These are phyloP conservation scores for Cicer judaicum DNA, from an alignment of 306 rosid species.

Conservation along the genomic window DNA sequence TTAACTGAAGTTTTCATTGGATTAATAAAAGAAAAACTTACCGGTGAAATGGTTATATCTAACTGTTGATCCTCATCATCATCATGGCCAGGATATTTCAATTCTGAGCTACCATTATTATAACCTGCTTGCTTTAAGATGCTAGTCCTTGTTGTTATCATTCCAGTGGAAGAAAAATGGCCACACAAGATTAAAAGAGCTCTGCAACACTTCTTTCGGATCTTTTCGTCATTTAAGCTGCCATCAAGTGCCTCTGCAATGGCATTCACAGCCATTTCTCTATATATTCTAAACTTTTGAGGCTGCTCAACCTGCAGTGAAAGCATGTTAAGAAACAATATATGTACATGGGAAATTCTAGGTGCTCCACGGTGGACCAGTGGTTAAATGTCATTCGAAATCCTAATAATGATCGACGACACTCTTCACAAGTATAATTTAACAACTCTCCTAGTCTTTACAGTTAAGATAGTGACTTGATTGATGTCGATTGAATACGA, in stretches of 20 bases:
- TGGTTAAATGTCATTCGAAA: too few relatives aligned
- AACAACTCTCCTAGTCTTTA: too few relatives aligned
- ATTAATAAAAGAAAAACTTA: slow-evolving; percentile 39
- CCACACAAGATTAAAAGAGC: slow-evolving; percentile 70
- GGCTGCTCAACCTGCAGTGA: slow-evolving; percentile 63
- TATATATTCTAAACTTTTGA: slow-evolving; percentile 54
- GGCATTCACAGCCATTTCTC: slow-evolving; percentile 67
- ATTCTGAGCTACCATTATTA: slow-evolving; percentile 35
- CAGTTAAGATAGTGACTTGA: too few relatives aligned
- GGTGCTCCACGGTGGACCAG: too few relatives aligned
- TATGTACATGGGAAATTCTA: too few relatives aligned
- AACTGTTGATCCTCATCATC: slow-evolving; percentile 26
- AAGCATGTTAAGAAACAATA: background rate
- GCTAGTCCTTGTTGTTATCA: slow-evolving; percentile 50
- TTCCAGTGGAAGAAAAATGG: slow-evolving; percentile 61
- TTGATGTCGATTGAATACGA: too few relatives aligned
- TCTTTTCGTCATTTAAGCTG: slow-evolving; percentile 61
- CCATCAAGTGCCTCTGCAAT: slow-evolving; percentile 67
- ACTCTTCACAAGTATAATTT: too few relatives aligned
- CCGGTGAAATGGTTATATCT: slow-evolving; percentile 47
- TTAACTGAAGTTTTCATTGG: background rate
- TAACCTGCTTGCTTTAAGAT: slow-evolving; percentile 51
- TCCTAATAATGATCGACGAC: too few relatives aligned
- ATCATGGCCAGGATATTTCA: slow-evolving; percentile 41
- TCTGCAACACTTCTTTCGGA: slow-evolving; percentile 61